Percentiles rank a stretch among this genome's conserved stretches.
These are phyloP conservation scores for Teunomyces barrocoloradensis DNA, from an alignment of 805 yeast genomes.

Conservation along the genomic window DNA sequence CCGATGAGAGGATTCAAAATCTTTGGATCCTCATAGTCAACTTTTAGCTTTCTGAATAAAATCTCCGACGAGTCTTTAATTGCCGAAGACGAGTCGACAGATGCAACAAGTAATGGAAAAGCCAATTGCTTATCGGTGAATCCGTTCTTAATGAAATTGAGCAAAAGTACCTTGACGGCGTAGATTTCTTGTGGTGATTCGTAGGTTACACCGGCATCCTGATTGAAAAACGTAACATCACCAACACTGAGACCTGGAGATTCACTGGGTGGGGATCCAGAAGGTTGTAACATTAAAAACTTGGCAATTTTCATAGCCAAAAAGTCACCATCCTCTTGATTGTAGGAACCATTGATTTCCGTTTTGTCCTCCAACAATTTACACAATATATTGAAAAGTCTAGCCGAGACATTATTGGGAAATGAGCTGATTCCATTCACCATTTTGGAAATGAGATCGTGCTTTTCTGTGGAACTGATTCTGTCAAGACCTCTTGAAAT, in stretches of 20 bases:
- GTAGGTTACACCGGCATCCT: conserved; percentile 63
- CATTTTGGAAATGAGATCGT: conserved; percentile 45
- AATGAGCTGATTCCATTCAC: conserved; percentile 45
- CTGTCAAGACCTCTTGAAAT: conserved; percentile 68
- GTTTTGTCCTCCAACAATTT: conserved; percentile 32
- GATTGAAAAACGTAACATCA: conserved; percentile 63
- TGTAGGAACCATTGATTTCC: background rate
- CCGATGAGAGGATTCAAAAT: conserved; percentile 45
- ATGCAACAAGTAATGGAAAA: conserved; percentile 59
- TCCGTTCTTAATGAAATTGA: conserved; percentile 41
- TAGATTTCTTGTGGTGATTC: conserved; percentile 45
- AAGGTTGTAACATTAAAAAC: conserved; percentile 56
- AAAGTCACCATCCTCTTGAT: conserved; percentile 36
- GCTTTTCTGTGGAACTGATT: conserved; percentile 35
- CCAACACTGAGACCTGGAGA: conserved; percentile 63
- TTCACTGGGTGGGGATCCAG: conserved; percentile 22
- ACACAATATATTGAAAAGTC: conserved; percentile 60
- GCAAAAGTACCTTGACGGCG: conserved; percentile 24
- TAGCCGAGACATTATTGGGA: conserved; percentile 42
- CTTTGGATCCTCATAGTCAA: conserved; percentile 50
- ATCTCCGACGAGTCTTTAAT: conserved; percentile 56
- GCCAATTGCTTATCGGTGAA: conserved; percentile 37
- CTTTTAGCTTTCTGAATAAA: conserved; percentile 45
- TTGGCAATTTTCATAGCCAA: conserved; percentile 49
- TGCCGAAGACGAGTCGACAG: conserved; percentile 55